Base-by-base conservation (phyloP, 1,139 yeast species). In the Tardiomyces blankii region DNA sequence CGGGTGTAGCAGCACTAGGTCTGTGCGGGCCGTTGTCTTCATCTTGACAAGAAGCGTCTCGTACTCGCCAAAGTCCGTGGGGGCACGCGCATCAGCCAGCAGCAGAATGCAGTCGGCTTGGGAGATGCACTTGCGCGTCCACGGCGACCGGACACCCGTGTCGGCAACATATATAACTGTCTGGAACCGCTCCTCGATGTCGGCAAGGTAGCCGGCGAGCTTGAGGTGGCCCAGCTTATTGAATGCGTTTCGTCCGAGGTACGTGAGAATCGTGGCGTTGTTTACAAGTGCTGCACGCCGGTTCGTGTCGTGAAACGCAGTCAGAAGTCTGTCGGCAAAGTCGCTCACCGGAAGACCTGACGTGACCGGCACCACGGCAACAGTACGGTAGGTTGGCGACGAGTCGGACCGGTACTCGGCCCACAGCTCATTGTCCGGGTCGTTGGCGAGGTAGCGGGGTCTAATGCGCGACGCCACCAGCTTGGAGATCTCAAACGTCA, bases 81-180 rank as follows among this genome's bases (percentile, higher is more conserved):
- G 80, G 2, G 77, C 73, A 5, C 70, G 67, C 2, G 83, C 80
- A 45, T 66, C 66, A 0, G 72, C 73, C 6, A 69, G 54, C 23
- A 69, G 54, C 47, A 78, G 70, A 23, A 86, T 78, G 66, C 96
- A 89, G 63, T 91, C 98, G 12, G 96, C 97, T 63, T 89, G 97
- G 5, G 93, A 78, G 43, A 91, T 83, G 63, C 98, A 91, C 0
- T 96, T 86, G 9, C 79, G 75, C 0, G 96, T 87, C 98, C 98
- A 91, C 30, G 80, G 75, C 0, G 96, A 85, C 52, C 80, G 80
- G 2, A 84, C 78, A 1, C 85, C 74, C 0, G 96, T 80, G 57
- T 91, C 97, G 38, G 94, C 91, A 19, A 91, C 79, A 58, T 91
- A 91, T 3, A 91, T 78, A 6, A 91, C 83, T 2, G 89, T 83